Conservation (phyloP, 2,329 filamentous ascomycete genomes). For the Decorospora gaudefroyi region DNA sequence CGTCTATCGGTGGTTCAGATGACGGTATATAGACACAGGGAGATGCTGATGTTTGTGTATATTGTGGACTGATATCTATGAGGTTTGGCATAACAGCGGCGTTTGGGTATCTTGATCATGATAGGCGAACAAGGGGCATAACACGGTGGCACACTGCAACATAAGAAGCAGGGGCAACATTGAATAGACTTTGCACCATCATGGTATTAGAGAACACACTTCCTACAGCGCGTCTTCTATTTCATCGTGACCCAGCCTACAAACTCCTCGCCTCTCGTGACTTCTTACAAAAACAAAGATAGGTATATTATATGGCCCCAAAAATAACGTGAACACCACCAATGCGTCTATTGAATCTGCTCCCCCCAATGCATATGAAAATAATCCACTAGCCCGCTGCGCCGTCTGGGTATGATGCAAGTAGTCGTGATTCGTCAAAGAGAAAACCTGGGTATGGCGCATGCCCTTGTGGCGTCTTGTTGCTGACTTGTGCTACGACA, state of each 20-base stretch:
- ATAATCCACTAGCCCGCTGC: slow-evolving; percentile 23
- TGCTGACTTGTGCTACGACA: slow-evolving; percentile 30
- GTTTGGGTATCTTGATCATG: too few species aligned
- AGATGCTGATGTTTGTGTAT: not conserved
- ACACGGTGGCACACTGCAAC: not conserved
- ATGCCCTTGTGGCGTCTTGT: too few species aligned
- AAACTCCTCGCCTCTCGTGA: too few species aligned
- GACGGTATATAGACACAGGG: not conserved
- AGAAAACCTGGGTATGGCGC: too few species aligned
- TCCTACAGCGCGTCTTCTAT: too few species aligned
- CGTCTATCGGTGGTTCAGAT: slow-evolving; percentile 50
- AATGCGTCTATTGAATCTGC: slow-evolving; percentile 32
- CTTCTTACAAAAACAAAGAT: slow-evolving; percentile 13
- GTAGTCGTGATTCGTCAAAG: slow-evolving; percentile 22
- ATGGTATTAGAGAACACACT: too few species aligned
- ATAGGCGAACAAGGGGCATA: too few species aligned
- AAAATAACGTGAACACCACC: slow-evolving; percentile 30
- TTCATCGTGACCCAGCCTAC: too few species aligned
- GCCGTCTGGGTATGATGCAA: slow-evolving; percentile 28
- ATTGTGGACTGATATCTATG: not conserved
- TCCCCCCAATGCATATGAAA: slow-evolving; percentile 31
- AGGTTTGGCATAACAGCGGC: too few species aligned
- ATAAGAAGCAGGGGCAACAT: too few species aligned
- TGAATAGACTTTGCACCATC: too few species aligned
- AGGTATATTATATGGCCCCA: slow-evolving; percentile 16